phyloP scores from a whole-genome alignment of 2,329 filamentous ascomycete genomes.

The Cordyceps cateniannulata region DNA sequence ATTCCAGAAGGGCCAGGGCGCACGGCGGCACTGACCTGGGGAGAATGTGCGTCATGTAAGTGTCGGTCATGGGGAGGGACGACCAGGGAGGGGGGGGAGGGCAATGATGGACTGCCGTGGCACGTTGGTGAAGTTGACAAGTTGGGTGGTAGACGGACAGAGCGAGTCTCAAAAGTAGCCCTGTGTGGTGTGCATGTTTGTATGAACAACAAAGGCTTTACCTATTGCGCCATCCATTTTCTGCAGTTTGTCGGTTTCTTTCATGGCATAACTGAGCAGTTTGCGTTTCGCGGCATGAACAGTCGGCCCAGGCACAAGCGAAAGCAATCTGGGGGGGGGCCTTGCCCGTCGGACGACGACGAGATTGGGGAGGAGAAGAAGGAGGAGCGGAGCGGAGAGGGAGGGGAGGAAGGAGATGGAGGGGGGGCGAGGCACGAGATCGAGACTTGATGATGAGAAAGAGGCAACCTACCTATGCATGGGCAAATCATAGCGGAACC shows the following conservation, averaged over 20 bases:
- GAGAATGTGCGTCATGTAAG: not conserved
- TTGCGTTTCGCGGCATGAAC: not conserved
- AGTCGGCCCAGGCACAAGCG: not conserved
- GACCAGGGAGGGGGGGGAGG: not conserved
- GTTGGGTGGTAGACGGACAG: not conserved
- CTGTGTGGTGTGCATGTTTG: too few species aligned
- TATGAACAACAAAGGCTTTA: too few species aligned
- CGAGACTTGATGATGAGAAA: not conserved
- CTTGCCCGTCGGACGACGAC: too few species aligned
- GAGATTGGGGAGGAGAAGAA: too few species aligned
- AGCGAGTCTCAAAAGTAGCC: not conserved
- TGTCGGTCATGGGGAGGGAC: too few species aligned
- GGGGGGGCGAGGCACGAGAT: not conserved
- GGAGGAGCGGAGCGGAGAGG: too few species aligned
- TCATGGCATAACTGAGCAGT: not conserved
- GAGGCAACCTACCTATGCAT: not conserved
- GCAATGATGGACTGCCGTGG: not conserved
- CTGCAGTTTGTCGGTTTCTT: not conserved
- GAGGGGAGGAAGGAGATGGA: not conserved
- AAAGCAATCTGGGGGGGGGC: not conserved
- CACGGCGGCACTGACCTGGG: too few species aligned
- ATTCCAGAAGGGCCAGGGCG: too few species aligned
- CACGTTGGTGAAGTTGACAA: too few species aligned
- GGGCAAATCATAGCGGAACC: not conserved
- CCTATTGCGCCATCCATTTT: too few species aligned